Percentiles rank a stretch among this genome's conserved stretches.
These are phyloP conservation scores for Brassica carinata DNA, from an alignment of 345 rosid genomes.

Conservation along the genomic window DNA sequence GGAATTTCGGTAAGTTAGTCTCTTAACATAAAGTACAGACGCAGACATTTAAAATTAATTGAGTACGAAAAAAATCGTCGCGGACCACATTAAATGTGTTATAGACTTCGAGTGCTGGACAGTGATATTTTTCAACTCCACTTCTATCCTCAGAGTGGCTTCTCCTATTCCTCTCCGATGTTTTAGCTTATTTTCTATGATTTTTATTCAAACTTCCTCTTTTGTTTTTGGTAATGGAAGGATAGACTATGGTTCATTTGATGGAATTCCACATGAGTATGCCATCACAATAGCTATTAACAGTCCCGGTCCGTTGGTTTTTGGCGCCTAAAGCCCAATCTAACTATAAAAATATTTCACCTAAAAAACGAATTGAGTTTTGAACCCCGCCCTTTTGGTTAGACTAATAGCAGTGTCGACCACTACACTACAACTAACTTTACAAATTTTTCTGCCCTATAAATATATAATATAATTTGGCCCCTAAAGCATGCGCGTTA, in stretches of 20 bases:
- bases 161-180: conserved; percentile 20
- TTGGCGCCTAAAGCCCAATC: too few species aligned
- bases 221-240: neutral
- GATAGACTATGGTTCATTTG: neutral
- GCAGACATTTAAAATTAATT: neutral
- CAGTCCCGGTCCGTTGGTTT: too few species aligned
- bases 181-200: neutral
- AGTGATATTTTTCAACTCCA: conserved; percentile 13
- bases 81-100: conserved; percentile 1
- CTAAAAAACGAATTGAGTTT: too few species aligned
- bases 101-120: neutral
- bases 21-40: neutral
- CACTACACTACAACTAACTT: too few species aligned
- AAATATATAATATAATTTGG: too few species aligned
- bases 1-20: neutral
- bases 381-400: too few species aligned
- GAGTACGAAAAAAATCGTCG: conserved; percentile 18
- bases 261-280: neutral
- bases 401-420: too few species aligned
- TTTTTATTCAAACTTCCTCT: neutral
- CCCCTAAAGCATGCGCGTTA: too few species aligned
- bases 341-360: too few species aligned
- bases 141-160: neutral
- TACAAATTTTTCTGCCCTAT: too few species aligned
- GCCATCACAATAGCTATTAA: neutral